phyloP scores from a whole-genome alignment of 345 rosid species.

The Psidium guajava region DNA sequence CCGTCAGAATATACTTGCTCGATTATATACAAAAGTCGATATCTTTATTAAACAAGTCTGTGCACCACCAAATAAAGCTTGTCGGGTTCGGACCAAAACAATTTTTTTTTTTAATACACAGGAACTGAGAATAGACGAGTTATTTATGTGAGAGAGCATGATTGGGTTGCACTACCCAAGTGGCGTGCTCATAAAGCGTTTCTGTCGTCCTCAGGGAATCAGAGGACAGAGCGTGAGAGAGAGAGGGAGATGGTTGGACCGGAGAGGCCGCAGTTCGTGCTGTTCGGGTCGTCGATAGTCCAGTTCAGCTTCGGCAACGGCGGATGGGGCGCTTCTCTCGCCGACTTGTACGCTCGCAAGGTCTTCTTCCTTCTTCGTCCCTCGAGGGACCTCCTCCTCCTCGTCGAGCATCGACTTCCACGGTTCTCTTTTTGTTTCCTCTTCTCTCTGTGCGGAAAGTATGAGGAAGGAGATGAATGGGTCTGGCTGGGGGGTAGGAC shows the following conservation, averaged over 20 bases:
- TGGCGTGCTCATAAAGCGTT: not conserved
- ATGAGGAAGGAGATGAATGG: not conserved
- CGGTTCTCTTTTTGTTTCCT: not conserved
- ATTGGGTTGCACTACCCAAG: not conserved
- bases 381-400: not conserved
- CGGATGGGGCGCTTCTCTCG: conserved; percentile 83
- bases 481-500: not conserved
- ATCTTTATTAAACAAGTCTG: not conserved
- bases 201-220: not conserved
- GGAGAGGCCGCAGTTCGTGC: conserved; percentile 68
- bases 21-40: not conserved
- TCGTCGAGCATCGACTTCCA: not conserved
- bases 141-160: not conserved
- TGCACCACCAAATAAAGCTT: not conserved
- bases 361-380: conserved; percentile 7
- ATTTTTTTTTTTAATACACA: not conserved
- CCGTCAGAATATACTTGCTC: not conserved
- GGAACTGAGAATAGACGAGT: not conserved
- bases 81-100: not conserved
- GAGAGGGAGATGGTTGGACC: conserved; percentile 66
- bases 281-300: conserved; percentile 94
- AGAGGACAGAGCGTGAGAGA: not conserved
- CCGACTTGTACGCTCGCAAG: conserved; percentile 71
- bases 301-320: conserved; percentile 48
- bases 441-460: not conserved